phyloP scores from a whole-genome alignment of 2,329 filamentous ascomycete genomes.

The Teratosphaeria nubilosa region DNA sequence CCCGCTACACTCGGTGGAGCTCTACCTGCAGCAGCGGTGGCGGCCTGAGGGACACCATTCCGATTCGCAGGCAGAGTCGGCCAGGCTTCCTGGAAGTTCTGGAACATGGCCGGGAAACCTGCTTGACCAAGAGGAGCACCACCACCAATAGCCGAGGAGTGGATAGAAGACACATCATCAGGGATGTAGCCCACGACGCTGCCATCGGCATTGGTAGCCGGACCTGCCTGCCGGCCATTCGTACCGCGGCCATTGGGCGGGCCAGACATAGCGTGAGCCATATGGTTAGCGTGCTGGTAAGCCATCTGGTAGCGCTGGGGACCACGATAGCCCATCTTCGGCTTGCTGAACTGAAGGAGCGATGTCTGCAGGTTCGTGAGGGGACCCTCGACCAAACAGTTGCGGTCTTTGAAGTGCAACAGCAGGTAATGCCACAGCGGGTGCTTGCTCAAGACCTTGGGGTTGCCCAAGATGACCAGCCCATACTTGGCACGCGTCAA shows the following conservation, averaged over 20 bases:
- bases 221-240: constrained; percentile 33
- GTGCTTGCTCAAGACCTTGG: constrained; percentile 94
- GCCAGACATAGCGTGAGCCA: constrained; percentile 37
- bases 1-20: constrained; percentile 61
- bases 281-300: constrained; percentile 56
- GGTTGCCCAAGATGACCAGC: constrained; percentile 91
- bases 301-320: constrained; percentile 81
- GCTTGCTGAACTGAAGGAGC: constrained; percentile 85
- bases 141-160: constrained; percentile 78
- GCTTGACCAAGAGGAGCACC: constrained; percentile 51
- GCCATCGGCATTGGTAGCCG: constrained; percentile 54
- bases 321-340: constrained; percentile 82
- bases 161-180: constrained; percentile 92
- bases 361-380: constrained; percentile 93
- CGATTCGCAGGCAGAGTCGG: constrained; percentile 53
- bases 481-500: constrained; percentile 95
- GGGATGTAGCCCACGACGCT: constrained; percentile 93
- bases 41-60: constrained; percentile 32
- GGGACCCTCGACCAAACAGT: constrained; percentile 91
- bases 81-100: constrained; percentile 84
- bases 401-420: constrained; percentile 91
- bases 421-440: constrained; percentile 94
- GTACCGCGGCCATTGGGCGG: not conserved
- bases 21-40: constrained; percentile 1
- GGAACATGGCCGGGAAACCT: constrained; percentile 83